Conservation (phyloP, 805 yeast genomes). For the Saccharomycodes ludwigii region DNA sequence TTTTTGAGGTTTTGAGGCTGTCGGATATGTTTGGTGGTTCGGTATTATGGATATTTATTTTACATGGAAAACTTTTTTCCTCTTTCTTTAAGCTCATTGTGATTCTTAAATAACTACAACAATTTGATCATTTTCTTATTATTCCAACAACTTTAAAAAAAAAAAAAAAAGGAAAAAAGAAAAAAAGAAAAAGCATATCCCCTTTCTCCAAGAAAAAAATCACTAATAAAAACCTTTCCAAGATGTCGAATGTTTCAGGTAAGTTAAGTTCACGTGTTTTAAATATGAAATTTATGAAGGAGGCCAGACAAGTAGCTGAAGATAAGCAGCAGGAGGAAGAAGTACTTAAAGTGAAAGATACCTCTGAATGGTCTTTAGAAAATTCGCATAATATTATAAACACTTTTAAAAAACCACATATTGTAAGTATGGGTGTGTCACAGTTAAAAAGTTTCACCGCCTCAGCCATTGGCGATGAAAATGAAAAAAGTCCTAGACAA, state of each 20-base stretch:
- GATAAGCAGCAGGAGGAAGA: constrained; percentile 24
- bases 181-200: background rate
- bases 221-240: constrained; percentile 1
- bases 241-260: constrained; percentile 18
- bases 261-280: constrained; percentile 54
- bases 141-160: background rate
- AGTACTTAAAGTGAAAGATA: constrained; percentile 31
- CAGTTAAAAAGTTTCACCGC: too few species aligned
- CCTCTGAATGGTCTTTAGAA: constrained; percentile 21
- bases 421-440: too few species aligned
- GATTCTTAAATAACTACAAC: too few species aligned
- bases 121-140: background rate
- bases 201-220: background rate
- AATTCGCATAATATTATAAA: too few species aligned
- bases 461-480: too few species aligned
- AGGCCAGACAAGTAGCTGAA: constrained; percentile 27
- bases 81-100: too few species aligned
- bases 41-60: too few species aligned
- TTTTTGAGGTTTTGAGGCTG: too few species aligned
- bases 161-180: background rate
- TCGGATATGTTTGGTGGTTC: too few species aligned
- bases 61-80: too few species aligned
- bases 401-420: too few species aligned
- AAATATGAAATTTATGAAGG: constrained; percentile 71
- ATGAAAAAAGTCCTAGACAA: too few species aligned